Conservation (phyloP, 169 alveolate species). For the Perkinsus marinus region DNA sequence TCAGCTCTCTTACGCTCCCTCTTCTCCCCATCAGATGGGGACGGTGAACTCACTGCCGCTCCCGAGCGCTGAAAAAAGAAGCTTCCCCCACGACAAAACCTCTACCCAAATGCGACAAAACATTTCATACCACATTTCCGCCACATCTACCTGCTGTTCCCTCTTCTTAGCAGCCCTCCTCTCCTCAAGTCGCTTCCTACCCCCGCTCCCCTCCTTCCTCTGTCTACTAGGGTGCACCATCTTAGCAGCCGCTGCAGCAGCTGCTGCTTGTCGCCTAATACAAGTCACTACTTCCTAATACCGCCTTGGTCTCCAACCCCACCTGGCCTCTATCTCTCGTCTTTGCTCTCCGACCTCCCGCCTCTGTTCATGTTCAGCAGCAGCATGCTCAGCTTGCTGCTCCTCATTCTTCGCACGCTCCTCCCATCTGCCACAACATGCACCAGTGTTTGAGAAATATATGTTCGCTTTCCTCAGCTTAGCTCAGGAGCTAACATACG, state of each 20-base stretch:
- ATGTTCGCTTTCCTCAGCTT: no score
- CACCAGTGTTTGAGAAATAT: no score
- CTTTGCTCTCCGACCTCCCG: not conserved
- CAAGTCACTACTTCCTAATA: not conserved
- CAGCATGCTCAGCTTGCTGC: not conserved
- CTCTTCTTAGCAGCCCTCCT: not conserved
- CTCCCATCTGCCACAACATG: not conserved
- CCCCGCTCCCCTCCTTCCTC: not conserved
- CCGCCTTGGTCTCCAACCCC: not conserved
- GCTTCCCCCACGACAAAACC: no score
- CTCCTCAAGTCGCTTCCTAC: not conserved
- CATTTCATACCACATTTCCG: no score
- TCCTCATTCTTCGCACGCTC: not conserved
- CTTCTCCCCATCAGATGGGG: not conserved
- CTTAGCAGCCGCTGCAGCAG: not conserved
- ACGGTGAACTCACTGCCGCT: not conserved
- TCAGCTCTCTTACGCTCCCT: not conserved
- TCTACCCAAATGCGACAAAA: no score
- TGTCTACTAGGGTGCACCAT: not conserved
- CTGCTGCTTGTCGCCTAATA: not conserved
- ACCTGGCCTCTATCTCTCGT: not conserved
- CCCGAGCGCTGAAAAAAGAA: not conserved
- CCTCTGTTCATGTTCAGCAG: not conserved
- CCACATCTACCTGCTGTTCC: not conserved
- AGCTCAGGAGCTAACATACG: no score